Conservation (phyloP, 441 rosid species). For the Codiaeum variegatum region DNA sequence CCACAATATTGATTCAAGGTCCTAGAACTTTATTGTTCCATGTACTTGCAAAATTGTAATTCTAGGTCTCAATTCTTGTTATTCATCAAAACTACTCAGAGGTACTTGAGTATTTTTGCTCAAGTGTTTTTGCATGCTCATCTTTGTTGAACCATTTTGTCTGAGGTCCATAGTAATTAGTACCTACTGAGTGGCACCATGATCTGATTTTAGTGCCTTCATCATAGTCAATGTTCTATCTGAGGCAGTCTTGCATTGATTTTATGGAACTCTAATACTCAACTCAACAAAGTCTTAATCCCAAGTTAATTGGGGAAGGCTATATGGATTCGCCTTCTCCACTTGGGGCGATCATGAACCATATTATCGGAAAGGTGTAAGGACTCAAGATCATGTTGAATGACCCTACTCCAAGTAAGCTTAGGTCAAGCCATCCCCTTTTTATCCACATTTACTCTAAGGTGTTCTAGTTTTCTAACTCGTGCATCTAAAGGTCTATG, state of each 20-base stretch:
- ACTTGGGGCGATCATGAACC: no score
- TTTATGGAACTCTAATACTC: no score
- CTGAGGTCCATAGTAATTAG: background rate
- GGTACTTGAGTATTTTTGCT: background rate
- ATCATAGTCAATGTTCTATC: background rate
- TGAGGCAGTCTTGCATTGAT: background rate
- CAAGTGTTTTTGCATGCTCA: slow-evolving; percentile 3
- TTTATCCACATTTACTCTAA: no score
- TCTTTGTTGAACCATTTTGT: background rate
- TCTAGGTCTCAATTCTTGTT: background rate
- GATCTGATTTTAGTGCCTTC: background rate
- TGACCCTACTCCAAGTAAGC: no score
- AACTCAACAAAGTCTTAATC: no score
- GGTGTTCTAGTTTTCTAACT: no score
- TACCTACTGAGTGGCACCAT: background rate
- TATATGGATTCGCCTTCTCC: no score
- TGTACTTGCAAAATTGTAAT: background rate
- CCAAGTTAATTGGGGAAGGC: no score
- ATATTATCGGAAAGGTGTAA: no score
- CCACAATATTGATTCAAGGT: background rate
- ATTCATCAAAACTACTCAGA: background rate
- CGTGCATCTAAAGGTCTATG: no score
- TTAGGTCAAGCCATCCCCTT: no score
- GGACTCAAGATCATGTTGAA: no score
- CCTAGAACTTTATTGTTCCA: background rate